A percentile compares a stretch with the other conserved stretches of the same genome.
Conservation (phyloP, 345 rosid genomes). For the Erucastrum elatum region DNA sequence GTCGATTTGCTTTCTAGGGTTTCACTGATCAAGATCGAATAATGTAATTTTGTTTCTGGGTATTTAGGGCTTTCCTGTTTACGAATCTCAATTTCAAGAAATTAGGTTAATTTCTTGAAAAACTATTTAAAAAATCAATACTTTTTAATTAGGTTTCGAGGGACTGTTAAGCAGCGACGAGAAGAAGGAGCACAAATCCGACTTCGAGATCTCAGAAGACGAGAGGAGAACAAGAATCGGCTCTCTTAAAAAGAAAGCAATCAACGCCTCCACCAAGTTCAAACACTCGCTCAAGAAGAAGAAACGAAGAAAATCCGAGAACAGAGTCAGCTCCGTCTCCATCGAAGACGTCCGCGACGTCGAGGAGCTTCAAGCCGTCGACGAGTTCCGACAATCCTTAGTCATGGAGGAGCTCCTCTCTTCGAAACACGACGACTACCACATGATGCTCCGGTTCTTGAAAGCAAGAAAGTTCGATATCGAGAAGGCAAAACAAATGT, state of each 20-base stretch:
- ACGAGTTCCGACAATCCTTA: conserved; percentile 78
- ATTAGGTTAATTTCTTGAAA: not conserved
- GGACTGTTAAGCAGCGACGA: conserved; percentile 89
- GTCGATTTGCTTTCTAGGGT: too few relatives aligned
- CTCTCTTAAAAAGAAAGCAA: conserved; percentile 86
- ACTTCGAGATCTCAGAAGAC: conserved; percentile 97
- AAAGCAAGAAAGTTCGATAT: conserved; percentile 93
- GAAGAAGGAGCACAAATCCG: conserved; percentile 87
- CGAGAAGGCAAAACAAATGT: conserved; percentile 95
- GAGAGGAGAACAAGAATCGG: conserved; percentile 96
- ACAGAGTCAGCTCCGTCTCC: conserved; percentile 93
- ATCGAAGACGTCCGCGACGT: conserved; percentile 95
- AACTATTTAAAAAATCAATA: not conserved
- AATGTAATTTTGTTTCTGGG: too few relatives aligned
- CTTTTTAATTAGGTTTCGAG: conserved; percentile 70
- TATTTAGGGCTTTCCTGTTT: too few relatives aligned
- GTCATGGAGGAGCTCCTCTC: conserved; percentile 91
- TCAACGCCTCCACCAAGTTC: conserved; percentile 86
- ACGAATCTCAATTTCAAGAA: not conserved
- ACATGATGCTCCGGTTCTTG: conserved; percentile 86
- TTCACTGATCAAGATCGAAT: too few relatives aligned
- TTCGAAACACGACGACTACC: conserved; percentile 76
- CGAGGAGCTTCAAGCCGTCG: conserved; percentile 85
- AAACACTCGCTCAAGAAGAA: conserved; percentile 91
- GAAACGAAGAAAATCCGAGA: conserved; percentile 73